Percentiles rank a stretch among this genome's conserved stretches.
These are phyloP conservation scores for Cercospora citrullina DNA, from an alignment of 2,329 filamentous ascomycete genomes.

Conservation along the genomic window DNA sequence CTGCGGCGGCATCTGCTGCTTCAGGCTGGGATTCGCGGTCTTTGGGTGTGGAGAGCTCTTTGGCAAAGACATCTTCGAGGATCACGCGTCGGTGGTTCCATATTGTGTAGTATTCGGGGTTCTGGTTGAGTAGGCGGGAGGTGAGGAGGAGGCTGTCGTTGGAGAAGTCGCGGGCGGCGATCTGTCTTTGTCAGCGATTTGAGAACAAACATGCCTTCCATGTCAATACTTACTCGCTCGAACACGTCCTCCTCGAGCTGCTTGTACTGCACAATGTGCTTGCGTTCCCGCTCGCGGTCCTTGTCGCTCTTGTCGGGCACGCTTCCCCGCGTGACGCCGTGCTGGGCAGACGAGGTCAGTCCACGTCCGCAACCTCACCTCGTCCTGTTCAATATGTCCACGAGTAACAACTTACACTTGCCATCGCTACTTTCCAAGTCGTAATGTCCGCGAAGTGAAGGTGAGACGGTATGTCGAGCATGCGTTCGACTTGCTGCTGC, in stretches of 20 bases:
- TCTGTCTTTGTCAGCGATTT: conserved; percentile 34
- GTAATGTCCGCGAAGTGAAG: background rate
- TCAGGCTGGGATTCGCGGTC: conserved; percentile 23
- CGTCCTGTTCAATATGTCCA: conserved; percentile 10
- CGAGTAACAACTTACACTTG: conserved; percentile 18
- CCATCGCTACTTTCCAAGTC: conserved; percentile 3
- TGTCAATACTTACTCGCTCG: conserved; percentile 53
- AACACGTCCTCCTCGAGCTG: conserved; percentile 68
- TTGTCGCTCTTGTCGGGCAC: conserved; percentile 64
- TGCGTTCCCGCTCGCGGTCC: conserved; percentile 68
- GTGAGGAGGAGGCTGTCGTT: conserved; percentile 65
- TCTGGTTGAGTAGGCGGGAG: conserved; percentile 70
- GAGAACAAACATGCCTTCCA: background rate
- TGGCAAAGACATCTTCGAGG: conserved; percentile 62
- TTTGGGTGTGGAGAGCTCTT: conserved; percentile 41
- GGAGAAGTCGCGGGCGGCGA: conserved; percentile 51
- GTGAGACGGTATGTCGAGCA: background rate
- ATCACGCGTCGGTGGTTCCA: conserved; percentile 83
- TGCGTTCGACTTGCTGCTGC: background rate
- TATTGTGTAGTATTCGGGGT: conserved; percentile 87
- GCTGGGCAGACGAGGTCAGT: conserved; percentile 55
- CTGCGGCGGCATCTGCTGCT: conserved; percentile 31
- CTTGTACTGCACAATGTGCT: conserved; percentile 75
- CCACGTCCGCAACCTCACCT: conserved; percentile 12
- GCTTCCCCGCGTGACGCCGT: conserved; percentile 72